Base-by-base conservation (phyloP, 257 asterid genomes). In the Echium plantagineum region DNA sequence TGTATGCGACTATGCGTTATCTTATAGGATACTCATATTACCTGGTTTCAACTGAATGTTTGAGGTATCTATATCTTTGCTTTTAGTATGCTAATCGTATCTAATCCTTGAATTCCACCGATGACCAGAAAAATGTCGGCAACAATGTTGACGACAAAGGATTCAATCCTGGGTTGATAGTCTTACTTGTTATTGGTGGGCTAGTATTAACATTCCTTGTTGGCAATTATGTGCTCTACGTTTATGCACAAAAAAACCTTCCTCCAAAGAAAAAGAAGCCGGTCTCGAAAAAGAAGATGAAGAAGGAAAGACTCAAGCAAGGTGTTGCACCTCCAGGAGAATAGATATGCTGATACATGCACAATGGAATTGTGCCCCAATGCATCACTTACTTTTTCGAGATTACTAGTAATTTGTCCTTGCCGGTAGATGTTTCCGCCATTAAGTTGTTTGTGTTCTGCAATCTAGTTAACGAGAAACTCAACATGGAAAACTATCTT, bases 231-330 rank as follows among this genome's bases (percentile, higher is more conserved):
- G 77, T 57, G 20, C 83, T 89, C 22, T 89, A 85, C 76, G 13
- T 71, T 62, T 85, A 89, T 60, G 96, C 96, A 30, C 94, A 89
- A 64, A 89, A 73, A 62, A 78, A 78, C 55, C 87, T 89, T 48
- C 95, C 96, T 64, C 96, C 81, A 3, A 83, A 76, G 94, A 89
- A 77, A 68, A 89, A 89, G 90, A 89, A 85, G 80, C 96, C 94
- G 0, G 21, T 89, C 69, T 89, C 96, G 9, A 89, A 85, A 85
- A 89, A 89, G 90, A 89, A 85, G 81, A 78, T 89, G 84, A 89
- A 89, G 94, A 83, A 12, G 82, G 97, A 89, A 73, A 80, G 83
- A 59, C 86, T 89, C 82, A 89, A 77, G 86, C 95, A 85, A 73
- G 94, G 97, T 9, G 95, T 89, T 16, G 77, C 97, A 0, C 84